Percentiles rank a stretch among this genome's conserved stretches.
These are phyloP conservation scores for Olyra latifolia DNA, from an alignment of 176 grass and related monocot species.

Conservation along the genomic window DNA sequence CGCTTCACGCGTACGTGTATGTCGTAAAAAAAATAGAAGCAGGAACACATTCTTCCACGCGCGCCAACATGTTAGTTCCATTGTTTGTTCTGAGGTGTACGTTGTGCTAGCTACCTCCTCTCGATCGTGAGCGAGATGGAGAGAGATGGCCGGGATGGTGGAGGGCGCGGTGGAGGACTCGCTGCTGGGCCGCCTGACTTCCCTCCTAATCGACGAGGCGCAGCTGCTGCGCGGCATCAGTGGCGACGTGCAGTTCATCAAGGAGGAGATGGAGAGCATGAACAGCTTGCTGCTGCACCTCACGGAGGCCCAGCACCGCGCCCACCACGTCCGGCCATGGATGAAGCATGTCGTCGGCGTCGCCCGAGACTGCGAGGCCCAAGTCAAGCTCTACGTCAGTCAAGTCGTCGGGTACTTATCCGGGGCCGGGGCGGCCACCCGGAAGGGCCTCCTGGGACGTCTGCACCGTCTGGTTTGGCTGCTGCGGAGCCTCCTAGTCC, in stretches of 20 bases:
- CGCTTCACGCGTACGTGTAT: no score
- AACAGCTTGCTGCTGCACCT: background rate
- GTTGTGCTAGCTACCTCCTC: no score
- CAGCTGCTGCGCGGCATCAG: background rate
- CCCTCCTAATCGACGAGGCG: background rate
- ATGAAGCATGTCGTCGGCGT: background rate
- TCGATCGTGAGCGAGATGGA: no score
- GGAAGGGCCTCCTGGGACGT: background rate
- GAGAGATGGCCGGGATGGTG: background rate
- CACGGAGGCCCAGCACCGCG: background rate
- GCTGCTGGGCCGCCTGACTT: background rate
- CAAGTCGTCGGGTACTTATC: background rate
- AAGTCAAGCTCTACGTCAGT: background rate
- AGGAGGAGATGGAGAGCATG: constrained; percentile 22
- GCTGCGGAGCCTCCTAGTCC: rapidly evolving
- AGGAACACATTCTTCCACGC: no score
- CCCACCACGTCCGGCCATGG: background rate
- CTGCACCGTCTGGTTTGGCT: background rate
- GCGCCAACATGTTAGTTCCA: no score
- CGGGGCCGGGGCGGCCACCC: no score
- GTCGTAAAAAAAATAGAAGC: no score
- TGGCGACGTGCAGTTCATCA: background rate
- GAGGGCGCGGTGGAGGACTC: background rate
- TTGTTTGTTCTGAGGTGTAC: no score
- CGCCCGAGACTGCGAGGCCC: background rate